These are phyloP conservation scores for Bruguiera hainesii DNA, from an alignment of 441 rosid species.

Conservation along the genomic window DNA sequence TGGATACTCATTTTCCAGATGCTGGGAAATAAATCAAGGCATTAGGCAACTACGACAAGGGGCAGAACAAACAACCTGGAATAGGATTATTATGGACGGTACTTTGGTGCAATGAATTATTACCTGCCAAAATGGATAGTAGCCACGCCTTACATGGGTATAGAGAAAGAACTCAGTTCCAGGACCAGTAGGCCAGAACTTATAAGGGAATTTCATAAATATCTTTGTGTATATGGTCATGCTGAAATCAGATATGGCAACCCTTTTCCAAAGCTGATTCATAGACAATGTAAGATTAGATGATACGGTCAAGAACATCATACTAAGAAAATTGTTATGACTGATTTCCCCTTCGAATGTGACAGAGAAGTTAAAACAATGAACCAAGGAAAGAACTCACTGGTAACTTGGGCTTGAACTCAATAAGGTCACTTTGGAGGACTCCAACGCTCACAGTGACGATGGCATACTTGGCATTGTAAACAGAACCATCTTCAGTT, in stretches of 20 bases:
- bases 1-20: conserved; percentile 26
- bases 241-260: conserved; percentile 22
- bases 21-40: conserved; percentile 12
- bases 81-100: not conserved
- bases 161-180: conserved; percentile 32
- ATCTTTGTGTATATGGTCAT: conserved; percentile 31
- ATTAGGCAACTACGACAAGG: not conserved
- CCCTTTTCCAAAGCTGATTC: conserved; percentile 26
- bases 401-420: conserved; percentile 21
- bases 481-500: conserved; percentile 27
- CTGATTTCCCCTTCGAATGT: not conserved
- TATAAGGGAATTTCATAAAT: conserved; percentile 28
- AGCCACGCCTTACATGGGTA: conserved; percentile 28
- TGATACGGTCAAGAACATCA: not conserved
- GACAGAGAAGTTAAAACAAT: not conserved
- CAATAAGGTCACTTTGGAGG: conserved; percentile 20
- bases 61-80: not conserved
- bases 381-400: not conserved
- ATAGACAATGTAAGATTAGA: not conserved
- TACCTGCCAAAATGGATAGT: conserved; percentile 33
- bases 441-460: conserved; percentile 31
- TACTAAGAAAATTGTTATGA: not conserved
- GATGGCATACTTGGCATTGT: conserved; percentile 20
- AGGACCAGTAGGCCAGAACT: conserved; percentile 27
- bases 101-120: not conserved